These are phyloP conservation scores for Colletotrichum chlorophyti DNA, from an alignment of 2,329 filamentous ascomycete species.

Conservation along the genomic window DNA sequence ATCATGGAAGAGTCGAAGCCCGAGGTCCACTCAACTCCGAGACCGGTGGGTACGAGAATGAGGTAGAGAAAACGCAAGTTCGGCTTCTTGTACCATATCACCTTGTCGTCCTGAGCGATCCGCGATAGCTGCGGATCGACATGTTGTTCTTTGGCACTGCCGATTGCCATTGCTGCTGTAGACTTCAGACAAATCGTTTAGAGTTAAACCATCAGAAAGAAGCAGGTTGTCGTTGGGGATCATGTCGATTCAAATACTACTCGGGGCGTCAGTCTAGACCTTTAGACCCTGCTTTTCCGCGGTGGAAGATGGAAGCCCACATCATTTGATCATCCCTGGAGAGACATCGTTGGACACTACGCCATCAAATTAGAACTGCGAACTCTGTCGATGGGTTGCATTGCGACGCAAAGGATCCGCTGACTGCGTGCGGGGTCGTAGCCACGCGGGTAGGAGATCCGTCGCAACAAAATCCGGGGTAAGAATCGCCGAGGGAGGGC, in stretches of 20 bases:
- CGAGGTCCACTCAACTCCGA: conserved; percentile 52
- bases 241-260: conserved; percentile 12
- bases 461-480: conserved; percentile 20
- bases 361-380: conserved; percentile 1
- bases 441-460: background rate
- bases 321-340: background rate
- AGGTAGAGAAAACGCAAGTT: conserved; percentile 47
- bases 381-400: background rate
- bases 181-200: background rate
- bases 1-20: conserved; percentile 52
- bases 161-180: conserved; percentile 38
- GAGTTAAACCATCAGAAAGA: background rate
- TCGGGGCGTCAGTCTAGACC: background rate
- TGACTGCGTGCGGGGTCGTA: conserved; percentile 13
- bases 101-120: conserved; percentile 43
- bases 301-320: background rate
- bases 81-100: conserved; percentile 47
- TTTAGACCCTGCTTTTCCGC: background rate
- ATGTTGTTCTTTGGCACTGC: conserved; percentile 42
- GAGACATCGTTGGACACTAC: background rate
- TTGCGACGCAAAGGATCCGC: background rate
- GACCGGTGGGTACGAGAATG: conserved; percentile 45
- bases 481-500: conserved; percentile 11
- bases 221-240: background rate
- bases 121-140: conserved; percentile 41